Conservation (phyloP, 176 grass and related monocot genomes). For the Lolium rigidum region DNA sequence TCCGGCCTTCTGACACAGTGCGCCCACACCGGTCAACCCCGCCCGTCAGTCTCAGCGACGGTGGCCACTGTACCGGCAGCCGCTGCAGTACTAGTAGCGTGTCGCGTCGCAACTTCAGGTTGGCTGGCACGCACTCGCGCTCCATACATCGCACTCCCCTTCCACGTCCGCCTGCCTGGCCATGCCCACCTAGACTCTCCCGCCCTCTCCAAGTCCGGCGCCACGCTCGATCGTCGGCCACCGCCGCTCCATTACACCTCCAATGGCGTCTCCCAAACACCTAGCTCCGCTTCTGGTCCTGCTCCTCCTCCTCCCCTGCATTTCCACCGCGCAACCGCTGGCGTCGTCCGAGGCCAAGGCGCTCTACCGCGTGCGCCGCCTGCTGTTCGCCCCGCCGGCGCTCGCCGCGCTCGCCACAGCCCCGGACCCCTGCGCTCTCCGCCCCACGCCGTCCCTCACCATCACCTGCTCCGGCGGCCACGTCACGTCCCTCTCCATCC, state of each 20-base stretch:
- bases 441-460: slow-evolving; percentile 40
- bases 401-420: slow-evolving; percentile 23
- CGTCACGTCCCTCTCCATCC: slow-evolving; percentile 60
- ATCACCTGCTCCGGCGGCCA: slow-evolving; percentile 60
- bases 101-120: slow-evolving; percentile 1
- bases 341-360: slow-evolving; percentile 73
- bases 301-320: slow-evolving; percentile 27
- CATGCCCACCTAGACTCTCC: neutral
- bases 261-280: slow-evolving; percentile 10
- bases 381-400: slow-evolving; percentile 52
- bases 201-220: neutral
- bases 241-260: neutral
- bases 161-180: slow-evolving; percentile 13
- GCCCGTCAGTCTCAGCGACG: neutral
- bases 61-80: neutral
- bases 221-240: neutral
- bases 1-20: neutral
- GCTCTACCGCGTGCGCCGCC: slow-evolving; percentile 56
- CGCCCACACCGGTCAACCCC: neutral
- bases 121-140: slow-evolving; percentile 50
- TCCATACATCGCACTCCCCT: neutral
- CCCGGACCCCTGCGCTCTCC: slow-evolving; percentile 66
- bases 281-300: neutral
- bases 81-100: no score
- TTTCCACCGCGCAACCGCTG: slow-evolving; percentile 50